These are phyloP conservation scores for Crassisporium funariophilum DNA, from an alignment of 768 basidiomycete species.

Conservation along the genomic window DNA sequence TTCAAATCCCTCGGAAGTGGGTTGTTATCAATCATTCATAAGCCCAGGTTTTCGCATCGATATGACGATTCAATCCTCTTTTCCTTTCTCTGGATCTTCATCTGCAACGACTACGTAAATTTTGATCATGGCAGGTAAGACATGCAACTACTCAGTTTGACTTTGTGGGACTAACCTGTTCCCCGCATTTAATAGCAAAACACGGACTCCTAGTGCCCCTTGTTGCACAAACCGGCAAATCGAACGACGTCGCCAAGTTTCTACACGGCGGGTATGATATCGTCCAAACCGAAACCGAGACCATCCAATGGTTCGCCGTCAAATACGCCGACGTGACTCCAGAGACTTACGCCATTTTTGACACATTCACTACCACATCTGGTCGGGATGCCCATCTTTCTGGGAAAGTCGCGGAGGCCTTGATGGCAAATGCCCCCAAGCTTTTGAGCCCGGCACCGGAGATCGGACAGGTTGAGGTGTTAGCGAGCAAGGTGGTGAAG, in stretches of 20 bases:
- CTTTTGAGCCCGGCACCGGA: slow-evolving; percentile 30
- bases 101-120: too few relatives aligned
- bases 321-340: slow-evolving; percentile 25
- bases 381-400: slow-evolving; percentile 35
- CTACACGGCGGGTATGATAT: slow-evolving; percentile 31
- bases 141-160: not conserved
- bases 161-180: not conserved
- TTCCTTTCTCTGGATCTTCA: too few relatives aligned
- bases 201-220: slow-evolving; percentile 9
- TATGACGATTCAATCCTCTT: too few relatives aligned
- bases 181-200: not conserved
- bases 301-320: slow-evolving; percentile 40
- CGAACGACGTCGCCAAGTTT: slow-evolving; percentile 25
- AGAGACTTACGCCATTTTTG: slow-evolving; percentile 37
- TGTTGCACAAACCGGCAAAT: slow-evolving; percentile 5
- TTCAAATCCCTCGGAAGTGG: too few relatives aligned
- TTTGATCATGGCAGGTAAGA: not conserved
- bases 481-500: slow-evolving; percentile 32
- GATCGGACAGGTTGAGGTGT: slow-evolving; percentile 27
- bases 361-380: slow-evolving; percentile 35
- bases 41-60: too few relatives aligned
- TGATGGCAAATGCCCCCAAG: slow-evolving; percentile 32
- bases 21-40: too few relatives aligned
- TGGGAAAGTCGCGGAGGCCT: slow-evolving; percentile 37
- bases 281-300: slow-evolving; percentile 33